Evolutionary conservation across 176 grass and related monocot species (phyloP).

Genomic region (Microstegium vimineum): DNA sequence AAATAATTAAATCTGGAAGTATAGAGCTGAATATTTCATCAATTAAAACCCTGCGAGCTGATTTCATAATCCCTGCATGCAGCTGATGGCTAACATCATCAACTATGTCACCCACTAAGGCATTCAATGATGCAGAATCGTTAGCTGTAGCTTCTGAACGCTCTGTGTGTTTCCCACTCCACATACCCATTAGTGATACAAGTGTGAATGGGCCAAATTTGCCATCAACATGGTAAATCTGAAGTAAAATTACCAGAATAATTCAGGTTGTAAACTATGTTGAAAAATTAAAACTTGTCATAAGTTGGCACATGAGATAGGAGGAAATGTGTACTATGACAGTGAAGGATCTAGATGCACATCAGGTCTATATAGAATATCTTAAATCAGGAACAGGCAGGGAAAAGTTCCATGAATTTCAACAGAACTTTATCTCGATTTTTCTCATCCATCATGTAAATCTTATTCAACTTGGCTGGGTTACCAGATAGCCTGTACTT

Average conservation of each 20-base stretch:
- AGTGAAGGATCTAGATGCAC: background rate
- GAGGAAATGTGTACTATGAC: background rate
- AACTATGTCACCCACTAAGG: conserved; percentile 49
- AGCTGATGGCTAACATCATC: conserved; percentile 67
- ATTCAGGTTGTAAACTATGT: background rate
- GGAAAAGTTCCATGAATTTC: background rate
- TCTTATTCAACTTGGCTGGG: conserved; percentile 2
- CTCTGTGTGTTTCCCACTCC: conserved; percentile 53
- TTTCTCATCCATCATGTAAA: conserved; percentile 9
- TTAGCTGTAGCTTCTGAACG: conserved; percentile 33
- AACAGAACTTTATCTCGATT: background rate
- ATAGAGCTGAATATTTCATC: conserved; percentile 84
- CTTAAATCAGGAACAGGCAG: background rate
- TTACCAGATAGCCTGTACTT: background rate
- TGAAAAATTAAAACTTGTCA: conserved; percentile 8
- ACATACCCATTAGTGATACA: conserved; percentile 69
- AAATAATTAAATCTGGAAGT: conserved; percentile 74
- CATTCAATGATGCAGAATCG: conserved; percentile 33
- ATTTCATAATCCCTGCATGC: conserved; percentile 89
- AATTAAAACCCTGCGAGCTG: conserved; percentile 65
- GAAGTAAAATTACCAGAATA: conserved; percentile 23
- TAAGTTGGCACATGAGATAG: background rate
- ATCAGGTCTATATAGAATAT: background rate
- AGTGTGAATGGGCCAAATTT: conserved; percentile 83
- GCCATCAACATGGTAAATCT: conserved; percentile 79